phyloP scores from a whole-genome alignment of 306 rosid species.

The Casuarina glauca region DNA sequence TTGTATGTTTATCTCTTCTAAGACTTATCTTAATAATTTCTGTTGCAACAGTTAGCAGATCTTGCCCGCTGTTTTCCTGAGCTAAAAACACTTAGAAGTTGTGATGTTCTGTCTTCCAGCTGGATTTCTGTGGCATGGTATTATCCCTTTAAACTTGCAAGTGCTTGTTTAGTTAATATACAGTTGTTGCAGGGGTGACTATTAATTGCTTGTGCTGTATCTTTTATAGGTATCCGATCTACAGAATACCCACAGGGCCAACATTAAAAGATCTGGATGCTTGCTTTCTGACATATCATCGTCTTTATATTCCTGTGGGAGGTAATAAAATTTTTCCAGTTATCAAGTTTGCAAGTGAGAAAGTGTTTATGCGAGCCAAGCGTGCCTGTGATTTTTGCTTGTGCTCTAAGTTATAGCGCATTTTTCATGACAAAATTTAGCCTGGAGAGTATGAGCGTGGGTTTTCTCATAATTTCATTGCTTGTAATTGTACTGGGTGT shows the following conservation, averaged over 20 bases:
- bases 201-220: conserved; percentile 24
- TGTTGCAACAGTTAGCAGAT: conserved; percentile 59
- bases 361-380: background rate
- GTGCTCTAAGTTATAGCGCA: background rate
- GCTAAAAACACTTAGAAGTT: conserved; percentile 69
- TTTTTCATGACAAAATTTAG: background rate
- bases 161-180: conserved; percentile 11
- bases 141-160: conserved; percentile 24
- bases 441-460: background rate
- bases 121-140: conserved; percentile 99
- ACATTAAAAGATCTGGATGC: conserved; percentile 90
- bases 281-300: conserved; percentile 85
- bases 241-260: conserved; percentile 93
- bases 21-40: conserved; percentile 25
- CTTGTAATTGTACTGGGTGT: too few species aligned
- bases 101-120: conserved; percentile 70
- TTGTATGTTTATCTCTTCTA: background rate
- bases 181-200: conserved; percentile 4
- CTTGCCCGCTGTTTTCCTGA: conserved; percentile 68
- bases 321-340: conserved; percentile 42
- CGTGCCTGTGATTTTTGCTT: conserved; percentile 11
- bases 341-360: background rate
- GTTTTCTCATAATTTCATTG: background rate
- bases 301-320: conserved; percentile 55
- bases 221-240: conserved; percentile 84